Percentiles rank a stretch among this genome's conserved stretches.
phyloP scores from a whole-genome alignment of 225 moss, liverwort and hornwort species.

The Pleurozium schreberi region DNA sequence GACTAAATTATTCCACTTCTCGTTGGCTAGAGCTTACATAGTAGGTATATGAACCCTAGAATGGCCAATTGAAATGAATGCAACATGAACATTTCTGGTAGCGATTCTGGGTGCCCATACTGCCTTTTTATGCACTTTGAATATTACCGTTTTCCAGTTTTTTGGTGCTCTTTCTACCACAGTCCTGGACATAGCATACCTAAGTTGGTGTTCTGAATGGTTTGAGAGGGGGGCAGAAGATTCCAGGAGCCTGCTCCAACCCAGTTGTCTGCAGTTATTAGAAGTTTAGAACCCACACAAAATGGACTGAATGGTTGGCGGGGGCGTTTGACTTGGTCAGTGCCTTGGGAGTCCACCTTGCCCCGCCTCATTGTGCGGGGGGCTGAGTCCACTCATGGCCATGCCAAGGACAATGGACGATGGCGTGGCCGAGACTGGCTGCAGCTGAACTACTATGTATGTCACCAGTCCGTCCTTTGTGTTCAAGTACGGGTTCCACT shows the following conservation, averaged over 20 bases:
- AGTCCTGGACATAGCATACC: neutral
- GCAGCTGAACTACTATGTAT: neutral
- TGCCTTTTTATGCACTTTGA: neutral
- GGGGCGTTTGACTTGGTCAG: conserved; percentile 4
- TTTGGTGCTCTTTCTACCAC: neutral
- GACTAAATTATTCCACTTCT: neutral
- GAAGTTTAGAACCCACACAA: no score
- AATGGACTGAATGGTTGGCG: neutral
- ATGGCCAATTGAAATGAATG: no score
- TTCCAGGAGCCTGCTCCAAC: neutral
- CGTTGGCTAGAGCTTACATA: neutral
- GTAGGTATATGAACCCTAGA: no score
- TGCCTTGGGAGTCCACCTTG: neutral
- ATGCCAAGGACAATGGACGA: neutral
- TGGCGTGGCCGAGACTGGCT: neutral
- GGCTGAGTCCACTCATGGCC: neutral
- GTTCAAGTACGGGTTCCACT: neutral
- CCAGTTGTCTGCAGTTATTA: neutral
- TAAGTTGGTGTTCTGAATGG: neutral
- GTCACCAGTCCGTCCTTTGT: neutral
- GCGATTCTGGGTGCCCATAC: no score
- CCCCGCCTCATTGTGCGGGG: no score
- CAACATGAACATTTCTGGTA: no score
- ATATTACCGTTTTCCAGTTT: neutral
- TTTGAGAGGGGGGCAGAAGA: neutral